phyloP scores from a whole-genome alignment of 495 filamentous ascomycete genomes.

The Aspergillus haitiensis region DNA sequence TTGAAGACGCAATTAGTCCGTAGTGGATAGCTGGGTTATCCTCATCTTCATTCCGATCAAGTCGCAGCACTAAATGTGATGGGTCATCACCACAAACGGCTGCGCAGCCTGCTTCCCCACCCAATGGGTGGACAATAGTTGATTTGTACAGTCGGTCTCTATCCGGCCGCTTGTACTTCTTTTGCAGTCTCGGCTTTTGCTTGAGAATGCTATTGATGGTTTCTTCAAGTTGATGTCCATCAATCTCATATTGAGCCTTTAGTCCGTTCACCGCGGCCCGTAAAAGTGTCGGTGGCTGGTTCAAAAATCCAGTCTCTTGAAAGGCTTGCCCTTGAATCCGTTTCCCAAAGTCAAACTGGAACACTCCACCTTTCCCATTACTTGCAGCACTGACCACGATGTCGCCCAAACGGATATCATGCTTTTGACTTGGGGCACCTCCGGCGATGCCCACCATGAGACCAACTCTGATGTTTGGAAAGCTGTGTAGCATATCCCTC shows the following conservation, averaged over 20 bases:
- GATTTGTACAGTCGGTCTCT: background rate
- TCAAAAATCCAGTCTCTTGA: background rate
- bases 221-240: background rate
- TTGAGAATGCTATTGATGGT: background rate
- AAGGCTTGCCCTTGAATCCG: background rate
- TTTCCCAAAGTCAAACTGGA: background rate
- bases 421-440: background rate
- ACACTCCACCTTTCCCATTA: slow-evolving; percentile 6
- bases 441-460: slow-evolving; percentile 12
- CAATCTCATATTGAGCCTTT: background rate
- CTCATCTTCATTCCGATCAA: too few species aligned
- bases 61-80: too few species aligned
- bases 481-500: slow-evolving; percentile 41
- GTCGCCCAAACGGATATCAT: too few species aligned
- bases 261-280: background rate
- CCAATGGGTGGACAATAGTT: background rate
- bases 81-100: too few species aligned
- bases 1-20: background rate
- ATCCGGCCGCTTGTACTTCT: background rate
- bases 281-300: background rate
- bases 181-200: background rate
- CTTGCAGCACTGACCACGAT: background rate
- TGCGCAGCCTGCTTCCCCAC: background rate
- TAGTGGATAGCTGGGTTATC: too few species aligned
- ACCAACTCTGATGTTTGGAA: slow-evolving; percentile 33